These are phyloP conservation scores for Phalaenopsis aphrodite DNA, from an alignment of 106 monocot species.

Conservation along the genomic window DNA sequence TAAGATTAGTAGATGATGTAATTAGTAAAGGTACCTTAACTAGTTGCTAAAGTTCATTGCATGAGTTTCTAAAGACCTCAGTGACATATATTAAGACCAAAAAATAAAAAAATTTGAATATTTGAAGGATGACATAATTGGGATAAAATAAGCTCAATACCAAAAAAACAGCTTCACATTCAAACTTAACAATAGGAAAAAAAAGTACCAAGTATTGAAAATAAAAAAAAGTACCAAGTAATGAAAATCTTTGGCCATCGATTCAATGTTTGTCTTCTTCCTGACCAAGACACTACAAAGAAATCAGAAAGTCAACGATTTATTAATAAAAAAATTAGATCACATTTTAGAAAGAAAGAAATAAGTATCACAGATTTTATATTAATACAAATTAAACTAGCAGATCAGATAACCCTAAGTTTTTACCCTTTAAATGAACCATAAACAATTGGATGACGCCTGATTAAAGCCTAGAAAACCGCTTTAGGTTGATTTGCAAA, in stretches of 20 bases:
- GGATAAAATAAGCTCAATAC: background rate
- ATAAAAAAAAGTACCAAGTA: slow-evolving; percentile 44
- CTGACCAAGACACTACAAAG: slow-evolving; percentile 75
- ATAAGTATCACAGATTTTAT: background rate
- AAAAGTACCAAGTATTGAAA: slow-evolving; percentile 42
- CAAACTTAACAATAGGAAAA: background rate
- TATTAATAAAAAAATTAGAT: background rate
- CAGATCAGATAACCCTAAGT: background rate
- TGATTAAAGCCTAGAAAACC: background rate
- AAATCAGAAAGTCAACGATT: slow-evolving; percentile 1
- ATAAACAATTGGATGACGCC: background rate
- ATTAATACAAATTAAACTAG: background rate
- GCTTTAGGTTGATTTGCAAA: background rate
- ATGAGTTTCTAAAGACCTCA: too few relatives aligned
- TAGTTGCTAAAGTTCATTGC: too few relatives aligned
- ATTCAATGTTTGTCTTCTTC: slow-evolving; percentile 62
- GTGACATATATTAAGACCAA: too few relatives aligned
- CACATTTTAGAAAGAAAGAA: background rate
- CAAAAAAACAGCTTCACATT: background rate
- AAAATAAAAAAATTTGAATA: background rate
- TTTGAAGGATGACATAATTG: background rate
- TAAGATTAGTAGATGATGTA: too few relatives aligned
- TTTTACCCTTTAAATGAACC: background rate
- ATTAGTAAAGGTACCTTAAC: too few relatives aligned
- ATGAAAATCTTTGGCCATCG: slow-evolving; percentile 73